These are phyloP conservation scores for Neonectria magnoliae DNA, from an alignment of 2,329 filamentous ascomycete genomes.

Conservation along the genomic window DNA sequence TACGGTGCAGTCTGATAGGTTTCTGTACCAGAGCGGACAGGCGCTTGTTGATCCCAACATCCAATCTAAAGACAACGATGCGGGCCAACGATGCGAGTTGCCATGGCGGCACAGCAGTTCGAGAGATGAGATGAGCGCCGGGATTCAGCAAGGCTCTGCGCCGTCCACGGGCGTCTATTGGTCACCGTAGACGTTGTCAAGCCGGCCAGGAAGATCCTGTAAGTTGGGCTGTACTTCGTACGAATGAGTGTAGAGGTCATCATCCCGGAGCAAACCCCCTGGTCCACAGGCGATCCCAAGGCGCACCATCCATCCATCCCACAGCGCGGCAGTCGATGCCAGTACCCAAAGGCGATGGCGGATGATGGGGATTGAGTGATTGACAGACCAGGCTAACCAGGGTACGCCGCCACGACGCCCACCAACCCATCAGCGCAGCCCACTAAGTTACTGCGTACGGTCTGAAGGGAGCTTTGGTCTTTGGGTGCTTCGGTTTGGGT, in stretches of 20 bases:
- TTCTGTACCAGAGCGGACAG: not conserved
- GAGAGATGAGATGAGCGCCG: conserved; percentile 11
- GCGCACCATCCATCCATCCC: conserved; percentile 14
- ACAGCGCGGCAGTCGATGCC: conserved; percentile 12
- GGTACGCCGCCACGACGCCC: not conserved
- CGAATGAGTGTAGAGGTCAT: conserved; percentile 10
- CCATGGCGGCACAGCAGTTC: conserved; percentile 3
- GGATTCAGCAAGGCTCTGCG: conserved; percentile 2
- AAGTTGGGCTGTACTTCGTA: not conserved
- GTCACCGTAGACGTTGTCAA: conserved; percentile 23
- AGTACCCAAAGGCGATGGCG: conserved; percentile 17
- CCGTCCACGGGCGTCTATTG: conserved; percentile 13
- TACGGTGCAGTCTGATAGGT: not conserved
- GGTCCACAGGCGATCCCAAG: conserved; percentile 15
- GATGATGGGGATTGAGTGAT: conserved; percentile 4
- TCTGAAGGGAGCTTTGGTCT: not conserved
- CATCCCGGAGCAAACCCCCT: conserved; percentile 18
- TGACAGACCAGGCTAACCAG: conserved; percentile 1
- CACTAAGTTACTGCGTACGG: conserved; percentile 8
- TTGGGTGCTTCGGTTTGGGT: not conserved
- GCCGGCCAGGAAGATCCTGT: conserved; percentile 22
- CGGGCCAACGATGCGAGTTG: conserved; percentile 5
- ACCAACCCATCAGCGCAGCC: not conserved
- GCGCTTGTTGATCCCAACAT: not conserved
- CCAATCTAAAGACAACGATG: conserved; percentile 2